Conservation (phyloP, 371 early-diverging fungal genomes). For the Circinella minor region DNA sequence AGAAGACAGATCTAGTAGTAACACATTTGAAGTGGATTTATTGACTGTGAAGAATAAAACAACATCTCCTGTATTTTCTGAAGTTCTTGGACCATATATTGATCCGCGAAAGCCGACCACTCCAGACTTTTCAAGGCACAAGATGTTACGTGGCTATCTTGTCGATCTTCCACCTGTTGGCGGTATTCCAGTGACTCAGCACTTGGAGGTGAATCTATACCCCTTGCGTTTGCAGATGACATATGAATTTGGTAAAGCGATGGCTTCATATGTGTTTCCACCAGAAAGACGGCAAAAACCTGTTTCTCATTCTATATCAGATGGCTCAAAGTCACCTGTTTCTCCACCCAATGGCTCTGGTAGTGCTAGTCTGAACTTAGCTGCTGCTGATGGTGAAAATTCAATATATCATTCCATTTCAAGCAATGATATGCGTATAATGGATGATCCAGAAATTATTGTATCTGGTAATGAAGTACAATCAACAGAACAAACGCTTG, state of each 20-base stretch:
- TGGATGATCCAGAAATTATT: slow-evolving; percentile 7
- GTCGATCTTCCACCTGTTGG: slow-evolving; percentile 83
- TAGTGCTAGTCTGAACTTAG: too few species aligned
- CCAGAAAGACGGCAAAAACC: slow-evolving; percentile 31
- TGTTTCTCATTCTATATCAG: not conserved
- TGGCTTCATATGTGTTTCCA: slow-evolving; percentile 83
- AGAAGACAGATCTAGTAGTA: slow-evolving; percentile 66
- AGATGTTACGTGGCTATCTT: slow-evolving; percentile 83
- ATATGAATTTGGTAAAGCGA: slow-evolving; percentile 74
- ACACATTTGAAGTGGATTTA: slow-evolving; percentile 77
- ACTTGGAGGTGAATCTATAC: slow-evolving; percentile 81
- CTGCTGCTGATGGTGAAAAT: too few species aligned
- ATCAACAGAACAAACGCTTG: not conserved
- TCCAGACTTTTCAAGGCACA: slow-evolving; percentile 70
- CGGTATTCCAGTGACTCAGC: slow-evolving; percentile 86
- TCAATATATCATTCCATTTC: slow-evolving; percentile 4
- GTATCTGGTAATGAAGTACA: slow-evolving; percentile 1
- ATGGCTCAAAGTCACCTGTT: not conserved
- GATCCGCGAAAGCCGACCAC: slow-evolving; percentile 21
- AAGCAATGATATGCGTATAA: not conserved
- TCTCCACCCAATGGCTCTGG: not conserved
- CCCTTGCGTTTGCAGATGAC: slow-evolving; percentile 84
- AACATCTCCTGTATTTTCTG: slow-evolving; percentile 59
- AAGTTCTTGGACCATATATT: slow-evolving; percentile 71
- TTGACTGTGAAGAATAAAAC: slow-evolving; percentile 71